Base-by-base conservation (phyloP, 2,329 filamentous ascomycete species). In the Kalaharituber pfeilii region DNA sequence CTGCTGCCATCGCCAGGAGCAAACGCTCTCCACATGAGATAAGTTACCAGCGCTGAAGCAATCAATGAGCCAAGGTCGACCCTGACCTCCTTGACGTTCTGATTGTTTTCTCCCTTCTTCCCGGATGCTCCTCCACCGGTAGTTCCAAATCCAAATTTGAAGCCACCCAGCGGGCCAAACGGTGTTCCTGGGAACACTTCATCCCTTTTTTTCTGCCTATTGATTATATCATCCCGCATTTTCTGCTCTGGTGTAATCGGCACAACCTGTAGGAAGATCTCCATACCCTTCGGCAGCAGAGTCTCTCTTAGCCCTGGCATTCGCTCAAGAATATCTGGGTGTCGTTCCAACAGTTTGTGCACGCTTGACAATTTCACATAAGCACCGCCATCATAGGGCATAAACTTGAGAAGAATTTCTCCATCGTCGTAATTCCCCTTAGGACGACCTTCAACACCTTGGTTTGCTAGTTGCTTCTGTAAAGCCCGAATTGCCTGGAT, bases 1-100 rank as follows among this genome's bases (percentile, higher is more conserved):
- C 80, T 74, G 53, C 72, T 74, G 58, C 73, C 75, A 59, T 84
- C 80, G 20, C 76, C 75, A 2, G 81, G 81, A 56, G 86, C 75
- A 54, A 89, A 70, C 59, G 77, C 73, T 54, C 75, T 72, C 67
- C 79, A 82, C 49, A 80, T 66, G 53, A 83, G 71, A 65, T 80
- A 84, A 9, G 77, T 71, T 29, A 81, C 68, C 62, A 84, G 74
- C 18, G 75, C 69, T 27, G 75, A 74, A 49, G 81, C 70, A 28
- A 82, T 49, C 27, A 60, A 47, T 47, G 58, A 55, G 26, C 53
- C 54, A 30, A 56, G 53, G 49, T 64, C 60, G 27, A 60, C 42
- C 36, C 49, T 56, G 30, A 60, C 54, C 26, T 56, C 36, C 47
- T 28, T 50, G n/a, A 47, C 22, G 25, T 47, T 47, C 44, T 13